Evolutionary conservation across 768 basidiomycete species (phyloP), one percentile per base, ranked within the genome.

Genomic region (Lactarius tabidus): DNA sequence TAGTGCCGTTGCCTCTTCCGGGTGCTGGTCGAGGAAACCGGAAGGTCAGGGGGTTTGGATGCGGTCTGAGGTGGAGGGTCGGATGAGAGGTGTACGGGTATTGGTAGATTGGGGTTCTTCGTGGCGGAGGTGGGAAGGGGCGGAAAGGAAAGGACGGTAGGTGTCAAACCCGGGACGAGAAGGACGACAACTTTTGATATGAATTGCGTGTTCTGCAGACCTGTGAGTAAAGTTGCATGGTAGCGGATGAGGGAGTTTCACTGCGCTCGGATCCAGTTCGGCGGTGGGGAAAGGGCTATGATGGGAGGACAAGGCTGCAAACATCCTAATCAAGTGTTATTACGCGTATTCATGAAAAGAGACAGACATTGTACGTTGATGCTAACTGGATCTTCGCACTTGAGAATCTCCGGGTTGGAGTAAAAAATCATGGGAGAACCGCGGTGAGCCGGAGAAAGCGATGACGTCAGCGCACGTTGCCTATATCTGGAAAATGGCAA

Each of bases 371-470:
- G 65, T 70, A 95, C 95, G 61, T 88, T 88, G 65, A 95, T 86
- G n/a, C 86, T 84, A 60, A 95, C 82, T 41, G 91, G 87, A 69
- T 88, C 82, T 41, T 83, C 85, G 61, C 90, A 78, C 73, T 84
- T 89, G 54, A 81, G 70, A 64, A 95, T 95, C 67, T 93, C 92
- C 17, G 79, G 77, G 69, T 86, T 90, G 41, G 85, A 84, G 69
- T 94, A 96, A 93, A 85, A 75, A 96, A 95, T 63, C 83, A 77
- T 0, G 93, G 90, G n/a, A n/a, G n/a, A n/a, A n/a, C n/a, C n/a
- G n/a, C n/a, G n/a, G n/a, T n/a, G n/a, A n/a, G n/a, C n/a, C n/a
- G n/a, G n/a, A n/a, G n/a, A n/a, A n/a, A n/a, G n/a, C n/a, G n/a
- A n/a, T n/a, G n/a, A n/a, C n/a, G n/a, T n/a, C n/a, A n/a, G n/a